Percentiles rank a stretch among this genome's conserved stretches.
These are phyloP conservation scores for Pestalotiopsis fici DNA, from an alignment of 2,329 filamentous ascomycete genomes.

Conservation along the genomic window DNA sequence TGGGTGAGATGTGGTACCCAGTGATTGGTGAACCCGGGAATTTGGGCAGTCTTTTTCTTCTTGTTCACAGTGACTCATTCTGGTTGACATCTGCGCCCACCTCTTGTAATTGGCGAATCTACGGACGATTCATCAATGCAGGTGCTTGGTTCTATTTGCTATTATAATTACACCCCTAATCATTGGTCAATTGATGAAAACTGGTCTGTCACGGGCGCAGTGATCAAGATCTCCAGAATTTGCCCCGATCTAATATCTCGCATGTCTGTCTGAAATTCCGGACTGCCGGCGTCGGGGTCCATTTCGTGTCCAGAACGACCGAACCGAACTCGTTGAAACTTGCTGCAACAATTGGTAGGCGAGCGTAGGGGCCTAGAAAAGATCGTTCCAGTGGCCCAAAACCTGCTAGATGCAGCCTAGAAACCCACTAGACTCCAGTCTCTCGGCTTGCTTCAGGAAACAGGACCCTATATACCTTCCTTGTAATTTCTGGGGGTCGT, in stretches of 20 bases:
- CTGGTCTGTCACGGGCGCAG: not conserved
- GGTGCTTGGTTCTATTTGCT: not conserved
- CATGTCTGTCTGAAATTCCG: not conserved
- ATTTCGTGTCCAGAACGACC: not conserved
- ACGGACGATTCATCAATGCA: no score
- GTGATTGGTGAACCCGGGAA: not conserved
- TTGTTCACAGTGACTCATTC: not conserved
- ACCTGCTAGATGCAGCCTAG: not conserved
- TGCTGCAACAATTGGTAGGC: not conserved
- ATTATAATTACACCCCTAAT: not conserved
- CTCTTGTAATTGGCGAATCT: not conserved
- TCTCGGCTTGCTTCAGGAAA: not conserved
- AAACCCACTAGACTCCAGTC: not conserved
- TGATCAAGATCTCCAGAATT: not conserved
- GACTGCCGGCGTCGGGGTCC: not conserved
- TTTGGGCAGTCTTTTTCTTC: not conserved
- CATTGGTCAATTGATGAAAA: not conserved
- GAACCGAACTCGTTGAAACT: not conserved
- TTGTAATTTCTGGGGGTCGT: not conserved
- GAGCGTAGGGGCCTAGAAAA: not conserved
- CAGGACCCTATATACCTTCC: not conserved
- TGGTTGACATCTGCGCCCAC: not conserved
- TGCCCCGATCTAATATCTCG: not conserved
- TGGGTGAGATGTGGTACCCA: not conserved
- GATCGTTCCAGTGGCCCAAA: not conserved